Evolutionary conservation across 169 alveolate species (phyloP).

Genomic region (Pseudocohnilembus persalinus): DNA sequence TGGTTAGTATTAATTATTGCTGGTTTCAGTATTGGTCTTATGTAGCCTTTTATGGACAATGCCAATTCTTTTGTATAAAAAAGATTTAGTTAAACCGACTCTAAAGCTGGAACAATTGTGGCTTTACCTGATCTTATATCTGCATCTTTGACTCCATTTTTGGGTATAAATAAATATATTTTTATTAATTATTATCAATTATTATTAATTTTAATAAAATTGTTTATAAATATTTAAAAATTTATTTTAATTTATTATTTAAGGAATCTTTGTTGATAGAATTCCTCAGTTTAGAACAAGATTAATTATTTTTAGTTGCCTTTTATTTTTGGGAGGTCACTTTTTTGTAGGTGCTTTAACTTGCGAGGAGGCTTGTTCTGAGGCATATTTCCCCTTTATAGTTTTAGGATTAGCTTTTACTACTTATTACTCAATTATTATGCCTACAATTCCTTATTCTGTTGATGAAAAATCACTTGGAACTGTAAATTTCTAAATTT

Average conservation of each 20-base stretch:
- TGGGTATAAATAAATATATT: too few species aligned
- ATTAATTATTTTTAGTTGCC: not conserved
- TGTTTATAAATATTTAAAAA: too few species aligned
- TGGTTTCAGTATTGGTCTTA: not conserved
- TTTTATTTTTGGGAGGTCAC: not conserved
- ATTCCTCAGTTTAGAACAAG: not conserved
- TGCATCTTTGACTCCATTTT: not conserved
- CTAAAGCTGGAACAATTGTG: not conserved
- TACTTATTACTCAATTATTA: not conserved
- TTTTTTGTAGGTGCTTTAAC: not conserved
- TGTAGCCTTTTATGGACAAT: not conserved
- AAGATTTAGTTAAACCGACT: not conserved
- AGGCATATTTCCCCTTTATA: not conserved
- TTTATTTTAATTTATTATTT: too few species aligned
- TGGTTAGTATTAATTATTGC: not conserved
- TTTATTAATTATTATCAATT: too few species aligned
- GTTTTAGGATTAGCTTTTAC: not conserved
- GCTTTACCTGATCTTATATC: not conserved
- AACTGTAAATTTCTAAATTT: not conserved
- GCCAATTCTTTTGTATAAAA: not conserved
- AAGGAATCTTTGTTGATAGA: not conserved
- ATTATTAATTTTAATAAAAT: too few species aligned
- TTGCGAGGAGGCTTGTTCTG: not conserved
- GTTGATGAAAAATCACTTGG: not conserved
- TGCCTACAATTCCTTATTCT: not conserved